Evolutionary conservation across 176 grass and related monocot species (phyloP), one percentile per base, ranked within the genome.

Genomic region (Ensete glaucum): DNA sequence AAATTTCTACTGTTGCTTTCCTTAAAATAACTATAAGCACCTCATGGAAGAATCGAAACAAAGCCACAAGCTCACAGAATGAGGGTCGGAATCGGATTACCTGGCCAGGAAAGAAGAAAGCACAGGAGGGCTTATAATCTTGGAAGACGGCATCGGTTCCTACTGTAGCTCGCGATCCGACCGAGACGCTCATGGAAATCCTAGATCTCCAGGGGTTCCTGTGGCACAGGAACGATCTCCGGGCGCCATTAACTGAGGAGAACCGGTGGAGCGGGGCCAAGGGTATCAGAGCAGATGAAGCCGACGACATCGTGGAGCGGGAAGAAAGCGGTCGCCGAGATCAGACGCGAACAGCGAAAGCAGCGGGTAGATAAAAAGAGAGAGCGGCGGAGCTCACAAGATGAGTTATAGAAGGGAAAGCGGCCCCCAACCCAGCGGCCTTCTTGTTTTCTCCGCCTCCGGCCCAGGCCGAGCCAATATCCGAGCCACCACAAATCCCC

Each of bases 71-170:
- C 19, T 8, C 26, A 9, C 6, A 26, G 14, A 29, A 2, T 6
- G 51, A 14, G 25, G 55, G 4, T 2, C 51, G 52, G 63, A 66
- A 19, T 54, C 29, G 10, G 64, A 52, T 52, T 83, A 98, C 95
- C 88, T 98, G 95, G 9, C 95, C 95, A 10, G 95, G 95, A 85
- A 94, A 98, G 52, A 98, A 71, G 78, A 98, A 98, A 12, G 95
- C 90, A 73, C 83, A 82, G 53, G 86, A 82, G 63, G 90, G 87
- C 69, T 87, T 98, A 74, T 93, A 98, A 53, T 91, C 86, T 34
- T 85, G 83, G 75, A 98, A 98, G 59, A 91, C 80, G 76, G 85
- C 73, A 75, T 98, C 93, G 19, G 80, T 51, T 1, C 77, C 75
- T 0, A 78, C 84, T 1, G 77, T 81, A 21, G 83, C 81, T 78